Conservation (phyloP, 2,329 filamentous ascomycete genomes). For the Pyrenochaeta sp. region DNA sequence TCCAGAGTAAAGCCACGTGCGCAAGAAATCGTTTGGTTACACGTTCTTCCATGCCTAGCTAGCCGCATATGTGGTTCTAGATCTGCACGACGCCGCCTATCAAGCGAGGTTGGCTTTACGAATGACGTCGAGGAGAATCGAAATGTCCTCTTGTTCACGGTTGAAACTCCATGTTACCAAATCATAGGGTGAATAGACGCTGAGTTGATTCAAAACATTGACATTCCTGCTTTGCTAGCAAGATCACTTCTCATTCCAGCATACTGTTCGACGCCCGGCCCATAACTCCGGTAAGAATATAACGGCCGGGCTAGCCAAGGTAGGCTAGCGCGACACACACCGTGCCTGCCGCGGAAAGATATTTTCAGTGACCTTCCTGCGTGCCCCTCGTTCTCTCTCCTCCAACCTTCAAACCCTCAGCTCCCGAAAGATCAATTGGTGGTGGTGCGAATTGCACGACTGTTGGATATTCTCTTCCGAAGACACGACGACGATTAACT, state of each 20-base stretch:
- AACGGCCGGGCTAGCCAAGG: conserved; percentile 16
- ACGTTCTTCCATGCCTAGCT: conserved; percentile 23
- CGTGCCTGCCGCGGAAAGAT: conserved; percentile 16
- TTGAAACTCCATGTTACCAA: conserved; percentile 1
- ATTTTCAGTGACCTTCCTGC: conserved; percentile 14
- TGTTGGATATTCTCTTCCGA: conserved; percentile 13
- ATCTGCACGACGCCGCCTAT: conserved; percentile 15
- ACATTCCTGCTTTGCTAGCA: not conserved
- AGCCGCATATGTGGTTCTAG: conserved; percentile 19
- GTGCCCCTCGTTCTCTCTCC: conserved; percentile 19
- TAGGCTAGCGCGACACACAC: conserved; percentile 9
- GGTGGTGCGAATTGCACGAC: conserved; percentile 14
- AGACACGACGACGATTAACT: conserved; percentile 12
- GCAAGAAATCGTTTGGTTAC: conserved; percentile 18
- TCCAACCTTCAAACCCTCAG: conserved; percentile 17
- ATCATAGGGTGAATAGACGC: not conserved
- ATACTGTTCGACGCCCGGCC: conserved; percentile 7
- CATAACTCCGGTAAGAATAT: conserved; percentile 7
- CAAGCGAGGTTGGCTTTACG: conserved; percentile 13
- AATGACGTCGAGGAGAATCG: conserved; percentile 10
- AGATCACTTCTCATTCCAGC: conserved; percentile 1
- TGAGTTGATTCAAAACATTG: not conserved
- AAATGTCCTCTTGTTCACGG: conserved; percentile 12
- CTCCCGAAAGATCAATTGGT: conserved; percentile 24
- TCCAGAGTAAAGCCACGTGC: conserved; percentile 13